Percentiles rank a stretch among this genome's conserved stretches.
Conservation (phyloP, 2,329 filamentous ascomycete species). For the Ophiostoma quercus region DNA sequence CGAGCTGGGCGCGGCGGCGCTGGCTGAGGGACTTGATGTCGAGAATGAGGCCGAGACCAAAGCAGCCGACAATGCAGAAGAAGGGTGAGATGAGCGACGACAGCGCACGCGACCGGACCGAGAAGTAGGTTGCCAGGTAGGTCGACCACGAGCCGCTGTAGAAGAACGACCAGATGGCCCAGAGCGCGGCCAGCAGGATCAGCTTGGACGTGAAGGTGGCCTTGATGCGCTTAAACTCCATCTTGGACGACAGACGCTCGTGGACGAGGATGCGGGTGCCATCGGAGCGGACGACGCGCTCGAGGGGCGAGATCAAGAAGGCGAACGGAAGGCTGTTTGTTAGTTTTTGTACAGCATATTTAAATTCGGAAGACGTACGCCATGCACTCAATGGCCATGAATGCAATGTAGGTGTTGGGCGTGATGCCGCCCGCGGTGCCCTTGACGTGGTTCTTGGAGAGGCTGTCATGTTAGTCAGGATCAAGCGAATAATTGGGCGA, state of each 20-base stretch:
- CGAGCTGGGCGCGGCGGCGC: neutral
- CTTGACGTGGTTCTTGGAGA: neutral
- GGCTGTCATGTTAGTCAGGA: neutral
- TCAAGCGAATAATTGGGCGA: neutral
- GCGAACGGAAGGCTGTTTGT: neutral
- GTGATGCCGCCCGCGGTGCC: neutral
- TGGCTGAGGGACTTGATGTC: neutral
- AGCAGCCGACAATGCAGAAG: slow-evolving; percentile 6
- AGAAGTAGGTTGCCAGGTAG: neutral
- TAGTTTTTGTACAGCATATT: neutral
- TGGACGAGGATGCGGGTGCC: neutral
- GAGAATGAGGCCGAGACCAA: neutral
- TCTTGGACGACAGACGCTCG: neutral
- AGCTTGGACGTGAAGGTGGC: neutral
- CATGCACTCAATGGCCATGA: neutral
- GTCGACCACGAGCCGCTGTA: slow-evolving; percentile 2
- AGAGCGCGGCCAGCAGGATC: neutral
- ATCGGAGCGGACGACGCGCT: neutral
- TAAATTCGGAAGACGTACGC: neutral
- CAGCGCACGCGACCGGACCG: neutral
- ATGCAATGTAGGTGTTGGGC: neutral
- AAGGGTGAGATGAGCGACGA: neutral
- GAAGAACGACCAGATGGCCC: neutral
- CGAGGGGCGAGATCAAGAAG: neutral
- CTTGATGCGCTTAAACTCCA: slow-evolving; percentile 8